These are phyloP conservation scores for Rauvolfia tetraphylla DNA, from an alignment of 257 asterid species.

Conservation along the genomic window DNA sequence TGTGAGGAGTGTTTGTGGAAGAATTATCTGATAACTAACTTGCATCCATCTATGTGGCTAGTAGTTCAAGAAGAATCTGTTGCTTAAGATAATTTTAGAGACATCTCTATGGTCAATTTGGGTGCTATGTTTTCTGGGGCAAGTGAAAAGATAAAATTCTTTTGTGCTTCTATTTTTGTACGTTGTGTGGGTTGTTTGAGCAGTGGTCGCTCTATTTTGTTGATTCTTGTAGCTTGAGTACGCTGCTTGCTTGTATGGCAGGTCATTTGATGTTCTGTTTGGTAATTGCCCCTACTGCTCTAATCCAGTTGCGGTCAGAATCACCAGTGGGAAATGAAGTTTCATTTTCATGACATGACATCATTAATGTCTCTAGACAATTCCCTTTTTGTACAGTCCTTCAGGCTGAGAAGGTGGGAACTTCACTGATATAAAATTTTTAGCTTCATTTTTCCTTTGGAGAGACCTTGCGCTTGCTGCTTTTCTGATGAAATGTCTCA, in stretches of 20 bases:
- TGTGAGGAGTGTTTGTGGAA: background rate
- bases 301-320: constrained; percentile 21
- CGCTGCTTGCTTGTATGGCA: background rate
- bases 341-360: background rate
- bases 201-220: background rate
- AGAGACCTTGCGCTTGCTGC: background rate
- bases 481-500: background rate
- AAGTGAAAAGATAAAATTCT: background rate
- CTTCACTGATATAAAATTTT: background rate
- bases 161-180: too few relatives aligned
- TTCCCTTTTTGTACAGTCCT: background rate
- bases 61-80: background rate
- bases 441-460: background rate
- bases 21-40: background rate
- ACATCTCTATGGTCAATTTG: background rate
- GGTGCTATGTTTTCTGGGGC: background rate
- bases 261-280: constrained; percentile 30
- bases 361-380: background rate
- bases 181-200: too few relatives aligned
- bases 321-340: constrained; percentile 5
- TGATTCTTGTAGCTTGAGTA: background rate
- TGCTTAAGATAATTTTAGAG: background rate
- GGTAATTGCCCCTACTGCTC: constrained; percentile 31
- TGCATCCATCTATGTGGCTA: background rate
- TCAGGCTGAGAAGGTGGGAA: background rate